A percentile compares a stretch with the other conserved stretches of the same genome.
These are phyloP conservation scores for Penicillium sp. DNA, from an alignment of 2,329 filamentous ascomycete species.

Conservation along the genomic window DNA sequence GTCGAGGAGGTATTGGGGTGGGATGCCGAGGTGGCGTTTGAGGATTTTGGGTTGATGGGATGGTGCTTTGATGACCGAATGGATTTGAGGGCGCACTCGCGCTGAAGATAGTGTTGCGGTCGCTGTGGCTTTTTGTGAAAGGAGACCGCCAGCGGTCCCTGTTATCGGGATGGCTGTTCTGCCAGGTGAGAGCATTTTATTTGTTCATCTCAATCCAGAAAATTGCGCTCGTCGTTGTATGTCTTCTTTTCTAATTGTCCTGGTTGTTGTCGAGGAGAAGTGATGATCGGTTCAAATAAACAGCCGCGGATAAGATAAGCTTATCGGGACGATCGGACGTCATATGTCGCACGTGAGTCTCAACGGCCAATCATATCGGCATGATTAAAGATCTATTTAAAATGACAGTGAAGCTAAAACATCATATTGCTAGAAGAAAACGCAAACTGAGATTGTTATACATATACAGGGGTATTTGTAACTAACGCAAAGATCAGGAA, in stretches of 20 bases:
- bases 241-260: not conserved
- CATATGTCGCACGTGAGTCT: not conserved
- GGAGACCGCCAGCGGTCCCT: not conserved
- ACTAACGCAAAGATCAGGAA: not conserved
- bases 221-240: not conserved
- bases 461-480: slow-evolving; percentile 10
- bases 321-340: not conserved
- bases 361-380: not conserved
- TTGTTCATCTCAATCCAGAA: not conserved
- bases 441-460: not conserved
- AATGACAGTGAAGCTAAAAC: not conserved
- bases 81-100: not conserved
- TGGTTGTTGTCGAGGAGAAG: not conserved
- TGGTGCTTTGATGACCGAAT: not conserved
- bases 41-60: not conserved
- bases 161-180: not conserved
- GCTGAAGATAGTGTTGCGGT: not conserved
- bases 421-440: not conserved
- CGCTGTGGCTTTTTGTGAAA: not conserved
- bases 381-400: not conserved
- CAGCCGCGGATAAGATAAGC: not conserved
- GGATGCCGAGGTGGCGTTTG: slow-evolving; percentile 46
- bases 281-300: not conserved
- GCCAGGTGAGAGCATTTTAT: not conserved
- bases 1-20: slow-evolving; percentile 66